phyloP scores from a whole-genome alignment of 2,329 filamentous ascomycete species.

The Ampelomyces quisqualis region DNA sequence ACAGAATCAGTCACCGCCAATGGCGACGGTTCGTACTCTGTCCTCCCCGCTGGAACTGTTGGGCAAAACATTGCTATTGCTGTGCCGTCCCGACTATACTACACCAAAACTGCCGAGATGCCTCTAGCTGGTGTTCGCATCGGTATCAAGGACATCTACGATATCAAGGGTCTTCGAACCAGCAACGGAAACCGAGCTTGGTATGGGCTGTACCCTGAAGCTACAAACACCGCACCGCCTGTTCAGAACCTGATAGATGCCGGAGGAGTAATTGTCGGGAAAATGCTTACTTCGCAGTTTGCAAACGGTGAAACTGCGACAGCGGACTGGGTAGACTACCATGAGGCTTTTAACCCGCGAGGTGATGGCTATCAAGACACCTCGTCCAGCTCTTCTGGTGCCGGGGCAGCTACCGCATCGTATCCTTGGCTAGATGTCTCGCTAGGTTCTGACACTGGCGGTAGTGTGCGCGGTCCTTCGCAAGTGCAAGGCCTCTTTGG shows the following conservation, averaged over 20 bases:
- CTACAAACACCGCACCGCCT: conserved; percentile 51
- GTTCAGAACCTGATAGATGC: conserved; percentile 60
- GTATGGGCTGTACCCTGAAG: conserved; percentile 54
- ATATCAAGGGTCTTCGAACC: conserved; percentile 59
- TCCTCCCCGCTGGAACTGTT: conserved; percentile 42
- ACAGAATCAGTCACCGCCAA: conserved; percentile 49
- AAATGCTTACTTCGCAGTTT: conserved; percentile 51
- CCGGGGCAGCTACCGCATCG: conserved; percentile 48
- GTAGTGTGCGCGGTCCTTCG: conserved; percentile 52
- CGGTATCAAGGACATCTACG: conserved; percentile 64
- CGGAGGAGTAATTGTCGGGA: conserved; percentile 56
- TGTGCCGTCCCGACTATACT: conserved; percentile 64
- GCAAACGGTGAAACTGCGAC: conserved; percentile 52
- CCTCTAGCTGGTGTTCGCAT: conserved; percentile 62
- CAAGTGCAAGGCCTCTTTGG: conserved; percentile 54
- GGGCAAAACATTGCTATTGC: conserved; percentile 44
- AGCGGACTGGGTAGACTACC: conserved; percentile 53
- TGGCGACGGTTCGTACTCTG: conserved; percentile 45
- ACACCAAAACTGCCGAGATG: conserved; percentile 53
- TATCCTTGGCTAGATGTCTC: conserved; percentile 55
- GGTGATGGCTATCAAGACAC: conserved; percentile 51
- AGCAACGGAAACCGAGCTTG: conserved; percentile 61
- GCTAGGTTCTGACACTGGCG: conserved; percentile 54
- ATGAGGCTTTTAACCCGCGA: conserved; percentile 47
- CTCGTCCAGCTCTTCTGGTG: conserved; percentile 51